Conservation (phyloP, 805 yeast species). For the Nakazawaea ernobii region DNA sequence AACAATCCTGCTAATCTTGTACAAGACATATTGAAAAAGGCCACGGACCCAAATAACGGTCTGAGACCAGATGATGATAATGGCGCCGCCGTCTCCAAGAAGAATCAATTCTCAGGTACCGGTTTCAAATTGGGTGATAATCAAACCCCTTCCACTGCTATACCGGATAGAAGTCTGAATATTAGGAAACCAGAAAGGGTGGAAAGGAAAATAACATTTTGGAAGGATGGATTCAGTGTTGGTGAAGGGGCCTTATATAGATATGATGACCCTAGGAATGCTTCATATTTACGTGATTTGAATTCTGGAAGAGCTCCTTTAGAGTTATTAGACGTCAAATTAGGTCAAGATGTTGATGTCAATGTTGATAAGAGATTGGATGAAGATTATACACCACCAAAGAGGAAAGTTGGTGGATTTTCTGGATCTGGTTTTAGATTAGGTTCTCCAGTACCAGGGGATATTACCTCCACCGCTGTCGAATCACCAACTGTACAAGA, state of each 20-base stretch:
- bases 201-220: conserved; percentile 79
- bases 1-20: conserved; percentile 36
- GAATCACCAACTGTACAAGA: conserved; percentile 11
- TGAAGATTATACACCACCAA: conserved; percentile 70
- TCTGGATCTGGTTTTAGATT: conserved; percentile 76
- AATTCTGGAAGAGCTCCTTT: conserved; percentile 91
- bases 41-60: conserved; percentile 43
- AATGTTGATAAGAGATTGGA: conserved; percentile 63
- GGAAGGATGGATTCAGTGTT: conserved; percentile 95
- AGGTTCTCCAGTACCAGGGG: conserved; percentile 88
- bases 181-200: conserved; percentile 42
- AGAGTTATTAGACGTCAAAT: conserved; percentile 68
- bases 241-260: conserved; percentile 85
- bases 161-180: conserved; percentile 24
- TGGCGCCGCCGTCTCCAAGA: conserved; percentile 17
- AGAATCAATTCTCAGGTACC: conserved; percentile 37
- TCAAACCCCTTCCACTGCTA: conserved; percentile 25
- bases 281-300: conserved; percentile 68
- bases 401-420: conserved; percentile 44
- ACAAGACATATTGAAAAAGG: conserved; percentile 58
- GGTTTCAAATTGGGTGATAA: conserved; percentile 46
- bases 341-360: conserved; percentile 83
- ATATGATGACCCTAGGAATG: conserved; percentile 91
- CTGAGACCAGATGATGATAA: conserved; percentile 21
- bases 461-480: conserved; percentile 23